These are phyloP conservation scores for Psilocybe azurescens DNA, from an alignment of 768 basidiomycete species.

Conservation along the genomic window DNA sequence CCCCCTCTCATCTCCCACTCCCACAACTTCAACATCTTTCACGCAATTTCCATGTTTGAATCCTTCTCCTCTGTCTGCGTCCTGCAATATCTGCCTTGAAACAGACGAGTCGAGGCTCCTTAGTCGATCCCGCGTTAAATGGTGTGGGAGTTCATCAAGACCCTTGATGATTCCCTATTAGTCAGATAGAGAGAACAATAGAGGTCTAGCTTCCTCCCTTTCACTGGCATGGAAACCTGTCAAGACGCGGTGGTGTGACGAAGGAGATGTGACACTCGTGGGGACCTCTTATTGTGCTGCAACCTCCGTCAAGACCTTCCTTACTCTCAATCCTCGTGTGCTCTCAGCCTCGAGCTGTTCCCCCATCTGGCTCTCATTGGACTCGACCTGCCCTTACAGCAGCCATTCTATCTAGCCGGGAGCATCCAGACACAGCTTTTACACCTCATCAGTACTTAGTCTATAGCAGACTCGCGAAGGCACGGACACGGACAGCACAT, in stretches of 20 bases:
- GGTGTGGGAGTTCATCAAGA: slow-evolving; percentile 21
- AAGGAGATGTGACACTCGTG: slow-evolving; percentile 27
- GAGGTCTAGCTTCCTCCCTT: slow-evolving; percentile 20
- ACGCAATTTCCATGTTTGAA: background rate
- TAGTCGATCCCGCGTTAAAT: slow-evolving; percentile 1
- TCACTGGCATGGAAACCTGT: slow-evolving; percentile 27
- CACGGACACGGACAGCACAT: slow-evolving; percentile 9
- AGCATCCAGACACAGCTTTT: slow-evolving; percentile 1
- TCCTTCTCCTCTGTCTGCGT: background rate
- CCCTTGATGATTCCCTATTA: slow-evolving; percentile 20
- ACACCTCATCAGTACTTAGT: background rate
- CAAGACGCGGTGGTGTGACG: slow-evolving; percentile 35
- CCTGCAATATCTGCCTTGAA: background rate
- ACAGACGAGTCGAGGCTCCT: background rate
- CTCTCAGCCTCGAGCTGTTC: slow-evolving; percentile 1
- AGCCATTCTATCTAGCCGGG: background rate
- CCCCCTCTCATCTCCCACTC: background rate
- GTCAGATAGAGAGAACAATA: slow-evolving; percentile 30
- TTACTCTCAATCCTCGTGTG: slow-evolving; percentile 14
- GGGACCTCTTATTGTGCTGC: slow-evolving; percentile 26
- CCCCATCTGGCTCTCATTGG: background rate
- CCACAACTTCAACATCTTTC: background rate
- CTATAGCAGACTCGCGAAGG: background rate
- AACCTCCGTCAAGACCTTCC: slow-evolving; percentile 15
- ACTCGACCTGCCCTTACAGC: slow-evolving; percentile 5